Base-by-base conservation (phyloP, 345 rosid species). In the Balakata baccata region DNA sequence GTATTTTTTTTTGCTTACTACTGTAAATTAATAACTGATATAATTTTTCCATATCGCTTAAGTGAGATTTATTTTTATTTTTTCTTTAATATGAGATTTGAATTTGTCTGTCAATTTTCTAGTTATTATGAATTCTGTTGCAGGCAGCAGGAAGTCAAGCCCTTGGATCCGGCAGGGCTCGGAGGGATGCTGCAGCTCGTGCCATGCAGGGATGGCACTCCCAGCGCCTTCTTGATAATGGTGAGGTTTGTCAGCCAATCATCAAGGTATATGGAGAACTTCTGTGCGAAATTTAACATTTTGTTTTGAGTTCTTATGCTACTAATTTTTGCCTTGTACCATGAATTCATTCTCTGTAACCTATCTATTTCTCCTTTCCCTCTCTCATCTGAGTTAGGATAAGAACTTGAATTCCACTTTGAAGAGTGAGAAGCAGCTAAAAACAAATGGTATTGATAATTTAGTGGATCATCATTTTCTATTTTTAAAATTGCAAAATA, bases 171-270 rank as follows among this genome's bases (percentile, higher is more conserved):
- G 82, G 78, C 29, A 64, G 82, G 71, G 78, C 75, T 49, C 61
- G 78, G 22, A 74, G 82, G 52, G 82, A 79, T 74, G 75, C 82
- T 58, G 82, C 82, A 56, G 77, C 82, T 70, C 82, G 82, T 64
- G 82, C 82, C n/a, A 79, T 79, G 82, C 73, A 79, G 51, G 82
- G 82, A 18, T 79, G 82, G 82, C 82, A 79, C 56, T 79, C 82
- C 54, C 82, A 79, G 49, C 82, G 82, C 18, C 79, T 79, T 65
- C 82, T 75, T 39, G 82, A 69, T 29, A 79, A 79, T 66, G 82
- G 82, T 39, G 72, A 79, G 76, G 76, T 79, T 75, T 79, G 66
- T 66, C 78, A 74, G 14, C 79, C 82, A 46, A 74, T 79, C 54
- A 71, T 79, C 20, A 79, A 75, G 82, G 82, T 79, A 49, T 41